Percentiles rank a stretch among this genome's conserved stretches.
Evolutionary conservation across 169 alveolate genomes (phyloP).

Genomic region (Haemoproteus tartakovskyi): DNA sequence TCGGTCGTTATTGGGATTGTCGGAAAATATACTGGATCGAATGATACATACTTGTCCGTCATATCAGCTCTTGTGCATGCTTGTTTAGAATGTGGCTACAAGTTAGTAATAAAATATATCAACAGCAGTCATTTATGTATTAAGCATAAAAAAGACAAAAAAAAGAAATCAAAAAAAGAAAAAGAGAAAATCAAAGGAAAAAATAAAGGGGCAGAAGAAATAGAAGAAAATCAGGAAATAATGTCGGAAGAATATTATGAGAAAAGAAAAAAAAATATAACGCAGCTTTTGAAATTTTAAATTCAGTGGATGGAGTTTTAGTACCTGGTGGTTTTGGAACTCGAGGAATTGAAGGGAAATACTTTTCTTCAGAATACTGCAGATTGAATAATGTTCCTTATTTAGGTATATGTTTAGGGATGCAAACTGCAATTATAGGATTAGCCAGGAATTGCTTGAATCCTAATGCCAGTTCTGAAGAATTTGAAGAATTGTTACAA

Average conservation of each 20-base stretch:
- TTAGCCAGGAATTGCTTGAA: slow-evolving; percentile 79
- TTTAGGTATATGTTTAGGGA: slow-evolving; percentile 93
- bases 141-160: slow-evolving; percentile 62
- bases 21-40: slow-evolving; percentile 91
- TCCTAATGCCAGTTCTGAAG: slow-evolving; percentile 81
- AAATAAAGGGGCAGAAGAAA: slow-evolving; percentile 3
- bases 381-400: slow-evolving; percentile 85
- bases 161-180: slow-evolving; percentile 23
- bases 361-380: slow-evolving; percentile 85
- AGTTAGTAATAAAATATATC: slow-evolving; percentile 72
- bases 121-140: slow-evolving; percentile 80
- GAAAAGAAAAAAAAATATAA: slow-evolving; percentile 60
- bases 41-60: slow-evolving; percentile 91
- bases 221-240: slow-evolving; percentile 30
- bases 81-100: slow-evolving; percentile 81
- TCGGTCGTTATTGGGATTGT: slow-evolving; percentile 86
- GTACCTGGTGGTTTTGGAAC: slow-evolving; percentile 96
- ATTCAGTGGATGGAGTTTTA: slow-evolving; percentile 86
- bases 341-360: slow-evolving; percentile 91
- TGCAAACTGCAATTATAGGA: slow-evolving; percentile 91
- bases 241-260: slow-evolving; percentile 67
- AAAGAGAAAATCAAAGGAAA: slow-evolving; percentile 7
- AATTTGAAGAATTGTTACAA: slow-evolving; percentile 65
- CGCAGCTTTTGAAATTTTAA: slow-evolving; percentile 76
- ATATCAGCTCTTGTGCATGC: slow-evolving; percentile 92